A percentile compares a stretch with the other conserved stretches of the same genome.
Conservation (phyloP, 2,329 filamentous ascomycete species). For the Aspergillus unguis region DNA sequence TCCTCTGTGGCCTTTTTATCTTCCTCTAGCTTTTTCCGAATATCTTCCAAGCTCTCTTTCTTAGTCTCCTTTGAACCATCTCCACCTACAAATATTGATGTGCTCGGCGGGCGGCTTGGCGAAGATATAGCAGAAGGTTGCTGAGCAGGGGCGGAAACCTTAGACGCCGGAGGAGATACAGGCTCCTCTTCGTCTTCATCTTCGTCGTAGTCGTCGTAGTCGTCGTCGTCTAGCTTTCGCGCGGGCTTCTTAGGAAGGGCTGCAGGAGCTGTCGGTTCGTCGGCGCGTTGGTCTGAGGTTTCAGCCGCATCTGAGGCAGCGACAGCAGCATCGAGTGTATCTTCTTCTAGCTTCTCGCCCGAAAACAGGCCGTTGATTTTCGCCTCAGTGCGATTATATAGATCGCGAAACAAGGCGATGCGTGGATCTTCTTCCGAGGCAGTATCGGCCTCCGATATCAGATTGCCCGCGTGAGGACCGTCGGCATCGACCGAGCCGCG, state of each 20-base stretch:
- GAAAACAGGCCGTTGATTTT: conserved; percentile 74
- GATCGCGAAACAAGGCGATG: conserved; percentile 68
- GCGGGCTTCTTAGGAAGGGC: conserved; percentile 54
- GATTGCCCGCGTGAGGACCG: conserved; percentile 46
- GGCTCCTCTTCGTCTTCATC: conserved; percentile 52
- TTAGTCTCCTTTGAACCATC: conserved; percentile 55
- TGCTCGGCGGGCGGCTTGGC: conserved; percentile 65
- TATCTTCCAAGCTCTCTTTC: conserved; percentile 74
- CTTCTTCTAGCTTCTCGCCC: conserved; percentile 34
- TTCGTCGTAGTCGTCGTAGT: conserved; percentile 66
- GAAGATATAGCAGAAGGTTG: conserved; percentile 62
- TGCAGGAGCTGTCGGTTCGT: conserved; percentile 48
- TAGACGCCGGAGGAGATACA: conserved; percentile 52
- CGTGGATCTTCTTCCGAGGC: conserved; percentile 67
- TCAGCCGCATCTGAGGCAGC: conserved; percentile 46
- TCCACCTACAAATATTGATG: conserved; percentile 60
- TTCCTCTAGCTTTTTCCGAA: conserved; percentile 88
- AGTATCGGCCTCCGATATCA: conserved; percentile 52
- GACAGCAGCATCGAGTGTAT: conserved; percentile 42
- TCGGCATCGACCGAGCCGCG: conserved; percentile 44
- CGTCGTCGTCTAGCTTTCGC: conserved; percentile 74
- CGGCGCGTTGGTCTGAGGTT: conserved; percentile 43
- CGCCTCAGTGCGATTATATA: conserved; percentile 73
- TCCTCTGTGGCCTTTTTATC: conserved; percentile 88
- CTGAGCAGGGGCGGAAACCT: conserved; percentile 51